Base-by-base conservation (phyloP, 768 basidiomycete genomes). In the Termitomyces sp. region DNA sequence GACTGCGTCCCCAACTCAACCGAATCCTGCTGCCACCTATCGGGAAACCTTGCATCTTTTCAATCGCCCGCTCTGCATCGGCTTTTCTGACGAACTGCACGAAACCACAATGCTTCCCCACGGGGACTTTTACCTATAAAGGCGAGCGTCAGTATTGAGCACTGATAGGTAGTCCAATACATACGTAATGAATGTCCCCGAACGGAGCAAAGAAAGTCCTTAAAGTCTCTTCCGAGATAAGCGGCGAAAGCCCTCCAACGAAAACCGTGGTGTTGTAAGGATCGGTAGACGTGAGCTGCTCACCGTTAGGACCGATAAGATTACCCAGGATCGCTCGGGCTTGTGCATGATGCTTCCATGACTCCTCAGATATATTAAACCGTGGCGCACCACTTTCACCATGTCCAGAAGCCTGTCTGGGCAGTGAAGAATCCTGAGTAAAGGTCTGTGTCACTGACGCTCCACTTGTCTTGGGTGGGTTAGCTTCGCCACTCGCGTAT, bases 201-300 rank as follows among this genome's bases (percentile, higher is more conserved):
- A 93, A 95, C n/a, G 92, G 91, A 11, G 82, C 80, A 69, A 95
- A 95, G 70, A 93, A 93, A 3, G 90, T 91, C 68, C 91, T 77
- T 65, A 97, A 70, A 2, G 92, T 95, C 45, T 96, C 94, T 71
- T 96, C 94, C 26, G 87, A 85, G 43, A 97, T 94, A 56, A 93
- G 70, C 17, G 90, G 90, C 10, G 89, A 90, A 51, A 96, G 66
- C 0, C 93, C 94, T 24, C 94, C 94, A 19, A 97, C 94, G 59
- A 97, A 97, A 5, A 93, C 93, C 2, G 94, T 97, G 14, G 93
- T 95, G 64, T 96, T 97, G 65, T 93, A 93, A n/a, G 93, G 93
- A 64, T 96, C 93, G 21, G 87, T 90, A 22, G 88, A 90, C 28
- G 89, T 90, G 59, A 93, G 74, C 68, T 90, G 84, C 72, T 92